phyloP scores from a whole-genome alignment of 2,329 filamentous ascomycete species.

The Neurospora crassa region DNA sequence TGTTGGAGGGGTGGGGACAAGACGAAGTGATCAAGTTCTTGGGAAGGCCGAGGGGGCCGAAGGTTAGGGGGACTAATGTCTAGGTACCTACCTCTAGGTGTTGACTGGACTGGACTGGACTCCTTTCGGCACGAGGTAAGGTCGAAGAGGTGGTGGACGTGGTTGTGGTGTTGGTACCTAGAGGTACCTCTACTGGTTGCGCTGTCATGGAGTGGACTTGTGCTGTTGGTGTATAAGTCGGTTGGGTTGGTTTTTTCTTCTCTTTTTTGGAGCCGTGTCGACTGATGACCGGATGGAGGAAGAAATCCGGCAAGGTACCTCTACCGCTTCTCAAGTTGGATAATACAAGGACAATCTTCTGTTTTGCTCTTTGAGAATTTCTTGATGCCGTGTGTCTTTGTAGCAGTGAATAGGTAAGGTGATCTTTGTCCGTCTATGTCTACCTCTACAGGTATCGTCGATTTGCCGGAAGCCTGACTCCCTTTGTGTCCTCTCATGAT shows the following conservation, averaged over 20 bases:
- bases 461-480: background rate
- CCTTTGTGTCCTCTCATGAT: background rate
- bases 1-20: background rate
- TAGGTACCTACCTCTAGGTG: background rate
- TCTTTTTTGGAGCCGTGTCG: no score
- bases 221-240: background rate
- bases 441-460: background rate
- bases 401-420: background rate
- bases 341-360: background rate
- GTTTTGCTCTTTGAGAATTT: background rate
- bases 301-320: background rate
- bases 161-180: background rate
- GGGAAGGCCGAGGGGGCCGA: background rate
- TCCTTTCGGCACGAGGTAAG: no score
- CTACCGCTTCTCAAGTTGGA: background rate
- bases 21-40: background rate
- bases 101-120: no score
- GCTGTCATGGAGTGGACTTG: background rate
- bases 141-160: background rate
- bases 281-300: background rate
- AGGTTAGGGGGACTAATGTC: background rate
- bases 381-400: background rate
- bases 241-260: no score
- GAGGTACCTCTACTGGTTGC: no score
- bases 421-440: background rate